Base-by-base conservation (phyloP, 345 rosid species). In the Nephelium lappaceum region DNA sequence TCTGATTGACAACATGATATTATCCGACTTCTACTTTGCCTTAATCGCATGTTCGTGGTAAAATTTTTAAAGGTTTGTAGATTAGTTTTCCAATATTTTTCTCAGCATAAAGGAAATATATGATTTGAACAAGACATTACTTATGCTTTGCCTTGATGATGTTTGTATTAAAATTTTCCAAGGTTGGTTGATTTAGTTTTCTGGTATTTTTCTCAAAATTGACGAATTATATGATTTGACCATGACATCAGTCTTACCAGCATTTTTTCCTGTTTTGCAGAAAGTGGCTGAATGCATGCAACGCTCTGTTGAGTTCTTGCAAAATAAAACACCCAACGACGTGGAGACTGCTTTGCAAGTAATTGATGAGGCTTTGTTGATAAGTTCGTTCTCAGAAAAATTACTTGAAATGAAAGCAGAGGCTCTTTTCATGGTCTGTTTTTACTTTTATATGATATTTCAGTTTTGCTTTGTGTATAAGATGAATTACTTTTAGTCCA, bases 381-480 rank as follows among this genome's bases (percentile, higher is more conserved):
- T 92, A 81, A 89, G 99, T 80, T 61, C 87, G 57, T 81, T 79
- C 77, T 89, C 97, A 25, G 99, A 96, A 81, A 91, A 91, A 77
- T 83, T 96, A 72, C 89, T 93, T 81, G 88, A 86, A 80, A 91
- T 91, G 94, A 96, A 93, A 83, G 98, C 93, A n/a, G 87, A 89
- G 79, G 89, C 93, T 23, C 90, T 94, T 77, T 86, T 91, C 79
- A 79, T 80, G 95, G 99, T 96, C 80, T 81, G 84, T 78, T 25
- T 71, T 84, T 71, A 67, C 71, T 18, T 51, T 70, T 55, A 38
- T 21, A 19, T 64, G 18, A 58, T 23, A 23, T 67, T 49, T 74
- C 55, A 57, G 25, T 12, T 58, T 73, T 75, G 18, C 42, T 74
- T 41, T 74, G 23, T 5, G 6, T 74, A 7, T 24, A 16, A 49